Conservation (phyloP, 2,329 filamentous ascomycete species). For the Celoporthe dispersa region DNA sequence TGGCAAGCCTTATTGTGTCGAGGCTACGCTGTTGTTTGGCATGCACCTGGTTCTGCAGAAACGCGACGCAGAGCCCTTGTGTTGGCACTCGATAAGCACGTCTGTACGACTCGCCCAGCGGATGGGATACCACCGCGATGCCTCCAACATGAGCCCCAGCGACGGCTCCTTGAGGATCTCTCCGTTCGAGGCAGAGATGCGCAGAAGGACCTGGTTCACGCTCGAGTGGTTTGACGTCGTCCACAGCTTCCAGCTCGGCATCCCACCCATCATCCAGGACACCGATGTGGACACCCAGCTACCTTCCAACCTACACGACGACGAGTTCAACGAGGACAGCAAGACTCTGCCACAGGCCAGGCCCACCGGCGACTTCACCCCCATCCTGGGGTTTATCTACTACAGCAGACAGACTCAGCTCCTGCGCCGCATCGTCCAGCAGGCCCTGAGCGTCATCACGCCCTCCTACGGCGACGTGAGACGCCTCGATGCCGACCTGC, state of each 20-base stretch:
- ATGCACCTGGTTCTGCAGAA: constrained; percentile 48
- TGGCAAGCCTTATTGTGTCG: constrained; percentile 51
- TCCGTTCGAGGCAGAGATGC: constrained; percentile 56
- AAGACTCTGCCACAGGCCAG: constrained; percentile 46
- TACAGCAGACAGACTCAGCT: constrained; percentile 50
- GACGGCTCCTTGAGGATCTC: constrained; percentile 38
- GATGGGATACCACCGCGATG: constrained; percentile 57
- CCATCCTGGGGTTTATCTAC: constrained; percentile 47
- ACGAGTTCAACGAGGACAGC: constrained; percentile 55
- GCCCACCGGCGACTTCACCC: constrained; percentile 46
- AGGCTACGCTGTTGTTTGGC: constrained; percentile 52
- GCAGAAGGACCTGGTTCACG: constrained; percentile 54
- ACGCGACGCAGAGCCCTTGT: constrained; percentile 46
- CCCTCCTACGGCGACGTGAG: constrained; percentile 45
- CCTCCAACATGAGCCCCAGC: constrained; percentile 43
- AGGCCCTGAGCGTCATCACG: constrained; percentile 43
- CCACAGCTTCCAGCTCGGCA: constrained; percentile 26
- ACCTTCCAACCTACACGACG: constrained; percentile 51
- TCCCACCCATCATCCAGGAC: constrained; percentile 52
- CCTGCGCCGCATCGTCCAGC: constrained; percentile 48
- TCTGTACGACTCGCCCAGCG: constrained; percentile 54
- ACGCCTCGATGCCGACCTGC: constrained; percentile 41
- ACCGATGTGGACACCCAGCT: constrained; percentile 51
- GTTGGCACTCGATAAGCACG: constrained; percentile 52
- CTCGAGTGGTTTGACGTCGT: constrained; percentile 26